Percentiles rank a stretch among this genome's conserved stretches.
phyloP scores from a whole-genome alignment of 257 asterid genomes.

The Verbascum thapsus region DNA sequence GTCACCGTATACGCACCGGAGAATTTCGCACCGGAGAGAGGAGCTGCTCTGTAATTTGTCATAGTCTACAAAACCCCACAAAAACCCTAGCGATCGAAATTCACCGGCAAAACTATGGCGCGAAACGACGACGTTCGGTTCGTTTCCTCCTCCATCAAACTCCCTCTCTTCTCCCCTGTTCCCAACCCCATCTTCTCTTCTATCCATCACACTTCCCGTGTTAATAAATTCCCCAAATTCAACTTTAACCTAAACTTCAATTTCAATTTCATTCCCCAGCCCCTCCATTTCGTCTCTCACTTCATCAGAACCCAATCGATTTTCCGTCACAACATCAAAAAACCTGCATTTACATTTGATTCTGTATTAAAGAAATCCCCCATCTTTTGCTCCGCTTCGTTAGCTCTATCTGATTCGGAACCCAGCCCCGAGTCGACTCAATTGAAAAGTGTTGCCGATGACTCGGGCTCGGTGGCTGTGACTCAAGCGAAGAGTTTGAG shows the following conservation, averaged over 20 bases:
- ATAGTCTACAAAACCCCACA: background rate
- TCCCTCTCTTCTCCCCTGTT: conserved; percentile 44
- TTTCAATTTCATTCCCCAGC: conserved; percentile 33
- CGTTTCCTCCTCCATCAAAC: conserved; percentile 62
- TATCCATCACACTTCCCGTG: conserved; percentile 23
- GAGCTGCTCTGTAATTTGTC: background rate
- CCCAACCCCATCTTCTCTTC: conserved; percentile 32
- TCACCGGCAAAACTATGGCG: conserved; percentile 52
- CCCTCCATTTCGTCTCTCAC: conserved; percentile 38
- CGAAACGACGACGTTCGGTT: conserved; percentile 55
- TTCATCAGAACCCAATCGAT: conserved; percentile 36
- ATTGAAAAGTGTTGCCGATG: conserved; percentile 35
- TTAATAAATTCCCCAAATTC: conserved; percentile 41
- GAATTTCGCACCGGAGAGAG: conserved; percentile 20
- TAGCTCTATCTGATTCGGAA: conserved; percentile 50
- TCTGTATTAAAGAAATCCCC: conserved; percentile 36
- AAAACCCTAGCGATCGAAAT: conserved; percentile 29
- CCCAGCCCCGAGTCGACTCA: conserved; percentile 33
- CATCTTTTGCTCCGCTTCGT: conserved; percentile 68
- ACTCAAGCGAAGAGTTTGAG: conserved; percentile 51
- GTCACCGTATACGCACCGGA: conserved; percentile 18
- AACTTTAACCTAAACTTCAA: conserved; percentile 38
- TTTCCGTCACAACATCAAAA: conserved; percentile 21
- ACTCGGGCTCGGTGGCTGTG: conserved; percentile 33
- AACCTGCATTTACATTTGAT: conserved; percentile 16